Percentiles rank a stretch among this genome's conserved stretches.
phyloP scores from a whole-genome alignment of 306 rosid species.

The barrel medic (Medicago truncatula) region MtrunA17r5.0-ANR NC_053042.1:53965001-53965500 shows the following conservation, averaged over 20 bases:
- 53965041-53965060: no score
- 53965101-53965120: no score
- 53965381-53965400: conserved; percentile 72
- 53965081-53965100: no score
- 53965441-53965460: not conserved
- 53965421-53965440: not conserved
- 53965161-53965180: conserved; percentile 93
- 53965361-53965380: conserved; percentile 80
- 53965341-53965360: conserved; percentile 68
- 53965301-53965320: conserved; percentile 71
- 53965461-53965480: not conserved
- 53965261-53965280: conserved; percentile 71
- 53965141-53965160: conserved; percentile 89
- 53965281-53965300: conserved; percentile 68
- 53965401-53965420: conserved; percentile 50
- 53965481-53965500: not conserved
- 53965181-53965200: conserved; percentile 90
- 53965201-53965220: conserved; percentile 89
- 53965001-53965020: no score
- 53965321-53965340: conserved; percentile 67
- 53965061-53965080: no score
- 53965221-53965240: conserved; percentile 78
- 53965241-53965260: conserved; percentile 75
- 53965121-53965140: conserved; percentile 68
- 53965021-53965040: no score